Evolutionary conservation across 371 early-diverging fungal genomes (phyloP).

Genomic region (Mortierella sp.): DNA sequence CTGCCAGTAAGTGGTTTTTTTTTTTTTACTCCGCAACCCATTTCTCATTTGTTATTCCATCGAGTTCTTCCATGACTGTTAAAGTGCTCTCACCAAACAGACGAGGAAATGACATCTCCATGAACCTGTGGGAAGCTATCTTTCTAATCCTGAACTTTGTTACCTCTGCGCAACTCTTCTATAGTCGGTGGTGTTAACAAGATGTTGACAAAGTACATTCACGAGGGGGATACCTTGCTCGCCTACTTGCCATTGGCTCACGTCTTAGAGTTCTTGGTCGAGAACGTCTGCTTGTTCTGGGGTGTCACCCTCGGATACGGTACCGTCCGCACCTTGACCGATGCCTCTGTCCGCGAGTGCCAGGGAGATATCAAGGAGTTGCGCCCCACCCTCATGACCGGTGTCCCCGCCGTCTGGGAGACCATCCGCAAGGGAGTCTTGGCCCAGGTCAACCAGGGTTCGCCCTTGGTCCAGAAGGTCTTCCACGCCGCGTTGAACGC

Average conservation of each 20-base stretch:
- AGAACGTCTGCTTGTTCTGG: slow-evolving; percentile 78
- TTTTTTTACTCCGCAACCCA: neutral
- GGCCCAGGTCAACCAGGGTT: slow-evolving; percentile 75
- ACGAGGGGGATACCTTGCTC: slow-evolving; percentile 76
- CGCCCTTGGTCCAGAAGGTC: slow-evolving; percentile 76
- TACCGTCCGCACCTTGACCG: slow-evolving; percentile 87
- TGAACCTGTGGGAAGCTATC: neutral
- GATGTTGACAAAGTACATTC: slow-evolving; percentile 63
- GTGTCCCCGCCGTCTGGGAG: slow-evolving; percentile 96
- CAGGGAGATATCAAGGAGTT: slow-evolving; percentile 95
- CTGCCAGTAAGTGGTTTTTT: slow-evolving; percentile 65
- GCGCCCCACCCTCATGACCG: slow-evolving; percentile 93
- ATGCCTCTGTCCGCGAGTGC: slow-evolving; percentile 93
- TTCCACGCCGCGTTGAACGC: slow-evolving; percentile 83
- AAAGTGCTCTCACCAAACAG: neutral
- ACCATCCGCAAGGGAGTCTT: slow-evolving; percentile 91
- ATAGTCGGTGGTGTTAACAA: slow-evolving; percentile 73
- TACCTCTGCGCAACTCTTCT: slow-evolving; percentile 12
- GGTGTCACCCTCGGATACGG: slow-evolving; percentile 94
- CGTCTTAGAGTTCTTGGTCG: slow-evolving; percentile 89
- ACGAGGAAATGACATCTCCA: slow-evolving; percentile 9
- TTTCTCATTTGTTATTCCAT: slow-evolving; percentile 5
- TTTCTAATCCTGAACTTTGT: slow-evolving; percentile 13
- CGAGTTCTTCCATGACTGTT: neutral
- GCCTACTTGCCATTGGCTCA: slow-evolving; percentile 98